Evolutionary conservation across 139 green algal genomes (phyloP).

Genomic region (Spirogloea muscicola): DNA sequence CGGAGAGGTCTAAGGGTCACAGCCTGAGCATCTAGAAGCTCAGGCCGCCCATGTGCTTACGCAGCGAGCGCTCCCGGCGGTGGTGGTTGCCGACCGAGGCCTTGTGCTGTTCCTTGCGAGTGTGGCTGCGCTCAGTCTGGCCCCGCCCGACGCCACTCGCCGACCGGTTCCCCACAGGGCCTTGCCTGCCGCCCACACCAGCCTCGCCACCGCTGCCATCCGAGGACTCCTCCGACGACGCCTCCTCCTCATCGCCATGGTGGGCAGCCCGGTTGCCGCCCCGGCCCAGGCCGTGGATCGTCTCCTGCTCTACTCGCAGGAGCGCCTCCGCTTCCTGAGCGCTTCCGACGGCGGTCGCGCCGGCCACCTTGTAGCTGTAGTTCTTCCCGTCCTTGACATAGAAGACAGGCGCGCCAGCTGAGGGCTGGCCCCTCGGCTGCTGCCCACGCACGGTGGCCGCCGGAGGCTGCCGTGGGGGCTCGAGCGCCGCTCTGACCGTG

Average conservation of each 20-base stretch:
- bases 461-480: background rate
- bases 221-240: background rate
- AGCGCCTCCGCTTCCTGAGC: constrained; percentile 21
- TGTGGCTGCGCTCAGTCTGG: too few species aligned
- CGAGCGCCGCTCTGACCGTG: background rate
- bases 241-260: too few species aligned
- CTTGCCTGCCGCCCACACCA: background rate
- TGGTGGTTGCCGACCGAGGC: constrained; percentile 27
- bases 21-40: too few species aligned
- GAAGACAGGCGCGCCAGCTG: constrained; percentile 12
- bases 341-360: constrained; percentile 30
- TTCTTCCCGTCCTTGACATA: constrained; percentile 51
- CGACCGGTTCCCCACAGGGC: too few species aligned
- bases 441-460: background rate
- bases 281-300: constrained; percentile 32
- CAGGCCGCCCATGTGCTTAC: constrained; percentile 21
- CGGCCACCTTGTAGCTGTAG: constrained; percentile 46
- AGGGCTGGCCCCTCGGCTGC: background rate
- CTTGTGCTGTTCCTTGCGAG: constrained; percentile 39
- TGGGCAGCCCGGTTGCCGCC: constrained; percentile 42
- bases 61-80: constrained; percentile 22
- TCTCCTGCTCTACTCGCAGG: constrained; percentile 24
- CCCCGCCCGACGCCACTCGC: too few species aligned
- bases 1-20: too few species aligned
- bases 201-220: too few species aligned